A percentile compares a stretch with the other conserved stretches of the same genome.
phyloP scores from a whole-genome alignment of 2,329 filamentous ascomycete genomes.

The Grosmannia huntii region DNA sequence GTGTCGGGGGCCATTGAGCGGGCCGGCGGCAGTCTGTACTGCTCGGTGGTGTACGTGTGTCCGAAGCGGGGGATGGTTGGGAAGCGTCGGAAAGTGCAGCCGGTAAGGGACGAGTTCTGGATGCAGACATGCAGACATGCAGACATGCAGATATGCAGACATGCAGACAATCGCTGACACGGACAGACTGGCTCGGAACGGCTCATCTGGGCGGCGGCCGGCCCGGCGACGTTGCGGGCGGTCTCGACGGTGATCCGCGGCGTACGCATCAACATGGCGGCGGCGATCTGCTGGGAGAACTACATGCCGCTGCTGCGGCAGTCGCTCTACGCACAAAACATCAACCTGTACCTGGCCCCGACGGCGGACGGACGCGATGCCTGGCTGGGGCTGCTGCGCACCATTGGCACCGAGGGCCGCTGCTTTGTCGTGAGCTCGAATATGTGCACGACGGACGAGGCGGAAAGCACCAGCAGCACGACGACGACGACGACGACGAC shows the following conservation, averaged over 20 bases:
- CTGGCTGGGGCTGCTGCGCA: constrained; percentile 74
- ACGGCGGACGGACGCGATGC: constrained; percentile 76
- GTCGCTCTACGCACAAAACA: constrained; percentile 74
- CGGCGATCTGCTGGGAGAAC: constrained; percentile 93
- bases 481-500: too few species aligned
- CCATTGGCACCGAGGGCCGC: constrained; percentile 66
- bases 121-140: too few species aligned
- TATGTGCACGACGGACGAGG: constrained; percentile 57
- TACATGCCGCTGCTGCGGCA: constrained; percentile 87
- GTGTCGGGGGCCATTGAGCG: constrained; percentile 71
- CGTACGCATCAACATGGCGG: constrained; percentile 65
- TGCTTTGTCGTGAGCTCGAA: constrained; percentile 80
- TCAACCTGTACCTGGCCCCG: constrained; percentile 83
- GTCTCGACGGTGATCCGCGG: constrained; percentile 70
- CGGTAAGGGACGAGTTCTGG: too few species aligned
- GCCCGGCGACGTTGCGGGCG: constrained; percentile 63
- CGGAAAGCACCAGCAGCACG: constrained; percentile 8
- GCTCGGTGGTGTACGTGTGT: constrained; percentile 69
- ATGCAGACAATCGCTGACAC: not conserved
- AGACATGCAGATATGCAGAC: too few species aligned
- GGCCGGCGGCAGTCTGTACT: constrained; percentile 73
- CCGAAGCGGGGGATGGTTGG: constrained; percentile 60
- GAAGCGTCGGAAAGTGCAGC: constrained; percentile 88
- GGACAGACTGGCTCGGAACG: constrained; percentile 62
- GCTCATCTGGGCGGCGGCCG: constrained; percentile 80